Evolutionary conservation across 805 yeast genomes (phyloP), one percentile per base, ranked within the genome.

Genomic region (Zygosaccharomyces kombuchaensis): DNA sequence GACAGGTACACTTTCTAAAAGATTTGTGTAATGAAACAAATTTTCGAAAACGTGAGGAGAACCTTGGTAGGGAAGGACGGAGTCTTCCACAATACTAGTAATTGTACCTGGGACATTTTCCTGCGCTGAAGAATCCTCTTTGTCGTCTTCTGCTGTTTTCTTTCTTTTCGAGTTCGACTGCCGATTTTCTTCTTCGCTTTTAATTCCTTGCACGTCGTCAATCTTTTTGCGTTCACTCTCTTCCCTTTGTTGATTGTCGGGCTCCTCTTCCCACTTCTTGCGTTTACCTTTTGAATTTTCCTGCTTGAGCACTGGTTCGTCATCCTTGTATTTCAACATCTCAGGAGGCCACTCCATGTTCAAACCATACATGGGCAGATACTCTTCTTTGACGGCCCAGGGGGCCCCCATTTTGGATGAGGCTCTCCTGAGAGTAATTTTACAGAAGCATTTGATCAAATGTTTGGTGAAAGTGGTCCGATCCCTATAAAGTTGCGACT

Each of bases 351-450:
- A 66, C 9, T 58, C 66, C 58, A 58, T 52, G 1, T 59, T 54
- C 13, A 66, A 46, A 5, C 66, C 64, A 46, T 66, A 66, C 58
- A 63, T 63, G 26, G 59, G 56, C 32, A 66, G 38, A 63, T 78
- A 87, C 53, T 82, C 81, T 21, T 78, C 80, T 60, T 83, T 85
- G 12, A 93, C 93, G 16, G 91, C 81, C 98, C 98, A 93, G 2
- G 98, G 98, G 2, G 97, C 91, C 2, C 98, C 97, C 35, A 82
- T 73, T 73, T 85, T 87, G 44, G 83, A 76, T 1, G 90, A 86
- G 45, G 96, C 78, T 6, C 84, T 74, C 61, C 87, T 75, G 56
- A 69, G 27, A 45, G 75, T 76, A 62, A 86, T 75, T 66, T 90
- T 86, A 61, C 90, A 75, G 62, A 93, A 82, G n/a, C 96, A 83